These are phyloP conservation scores for Fomitopsis betulina DNA, from an alignment of 1,284 basidiomycete genomes.

Conservation along the genomic window DNA sequence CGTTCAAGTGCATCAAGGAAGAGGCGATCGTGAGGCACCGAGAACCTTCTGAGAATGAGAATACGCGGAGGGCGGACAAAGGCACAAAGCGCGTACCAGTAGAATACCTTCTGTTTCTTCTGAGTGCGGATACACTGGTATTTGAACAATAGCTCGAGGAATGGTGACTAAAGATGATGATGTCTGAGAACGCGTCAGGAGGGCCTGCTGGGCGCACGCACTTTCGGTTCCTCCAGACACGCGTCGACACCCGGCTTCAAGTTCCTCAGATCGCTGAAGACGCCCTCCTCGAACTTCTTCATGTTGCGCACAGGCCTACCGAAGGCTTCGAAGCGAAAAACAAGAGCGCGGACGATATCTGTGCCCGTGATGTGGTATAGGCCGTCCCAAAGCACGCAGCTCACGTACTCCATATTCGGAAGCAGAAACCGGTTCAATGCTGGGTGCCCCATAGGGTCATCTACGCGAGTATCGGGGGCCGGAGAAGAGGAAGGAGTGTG, in stretches of 20 bases:
- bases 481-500: constrained; percentile 1
- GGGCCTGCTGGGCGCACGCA: constrained; percentile 22
- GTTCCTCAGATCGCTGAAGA: constrained; percentile 88
- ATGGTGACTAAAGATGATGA: constrained; percentile 54
- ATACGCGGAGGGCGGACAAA: neutral
- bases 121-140: constrained; percentile 93
- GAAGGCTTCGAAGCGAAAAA: constrained; percentile 89
- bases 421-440: constrained; percentile 80
- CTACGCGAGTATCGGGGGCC: constrained; percentile 19
- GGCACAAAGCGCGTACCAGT: constrained; percentile 56
- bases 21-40: constrained; percentile 90
- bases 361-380: constrained; percentile 91
- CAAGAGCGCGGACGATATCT: constrained; percentile 82
- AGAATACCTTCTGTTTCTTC: constrained; percentile 95
- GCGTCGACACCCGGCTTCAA: constrained; percentile 89
- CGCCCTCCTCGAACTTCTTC: constrained; percentile 92
- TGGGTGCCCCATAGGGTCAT: constrained; percentile 48
- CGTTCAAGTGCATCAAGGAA: constrained; percentile 93
- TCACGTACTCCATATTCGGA: constrained; percentile 82
- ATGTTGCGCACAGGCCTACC: constrained; percentile 76
- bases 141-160: constrained; percentile 89
- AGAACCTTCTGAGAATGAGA: constrained; percentile 45
- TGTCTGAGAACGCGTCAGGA: neutral
- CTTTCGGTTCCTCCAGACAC: constrained; percentile 90
- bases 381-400: constrained; percentile 87